Evolutionary conservation across 2,329 filamentous ascomycete species (phyloP), one percentile per base, ranked within the genome.

Genomic region (Fusarium pseudograminearum): DNA sequence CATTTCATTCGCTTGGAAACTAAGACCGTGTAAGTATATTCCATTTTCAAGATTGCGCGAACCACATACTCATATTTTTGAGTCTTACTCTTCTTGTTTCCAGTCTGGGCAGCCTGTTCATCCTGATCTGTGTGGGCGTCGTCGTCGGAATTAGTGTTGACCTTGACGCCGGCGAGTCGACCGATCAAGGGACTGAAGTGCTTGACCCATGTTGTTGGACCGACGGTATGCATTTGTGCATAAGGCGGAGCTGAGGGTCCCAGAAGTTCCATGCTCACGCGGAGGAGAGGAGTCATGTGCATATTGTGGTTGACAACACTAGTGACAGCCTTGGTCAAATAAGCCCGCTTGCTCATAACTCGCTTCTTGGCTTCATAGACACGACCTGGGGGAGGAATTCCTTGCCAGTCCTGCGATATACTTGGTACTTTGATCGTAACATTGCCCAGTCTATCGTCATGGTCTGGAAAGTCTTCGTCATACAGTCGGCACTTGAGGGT

Each of bases 171-270:
- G 4, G 91, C 86, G 57, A 98, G 80, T 45, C 93, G 88, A 5
- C 95, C 95, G 66, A 98, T 93, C 83, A 98, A 87, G 5, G 94
- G 93, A 68, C 93, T 97, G 76, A 91, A 95, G 78, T 98, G 95
- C 73, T 92, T 92, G 69, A 91, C 90, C 88, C 90, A 97, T 48
- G 83, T 84, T 57, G 90, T 80, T 14, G 93, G 93, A 0, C 92
- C 94, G 33, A 96, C 73, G 0, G 95, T 98, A 79, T 94, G 97
- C 77, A 92, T 85, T 75, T 83, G 91, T 73, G 77, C 93, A 84
- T 80, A 89, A 76, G 81, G 92, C 77, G 78, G 89, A 76, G 92
- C 86, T 0, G 93, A 96, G 65, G 85, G 86, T 2, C 93, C 94
- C 16, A 98, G 79, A n/a, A 94, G 85, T 73, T 94, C 86, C 24